These are phyloP conservation scores for Ganoderma boninense DNA, from an alignment of 1,284 basidiomycete genomes.

Conservation along the genomic window DNA sequence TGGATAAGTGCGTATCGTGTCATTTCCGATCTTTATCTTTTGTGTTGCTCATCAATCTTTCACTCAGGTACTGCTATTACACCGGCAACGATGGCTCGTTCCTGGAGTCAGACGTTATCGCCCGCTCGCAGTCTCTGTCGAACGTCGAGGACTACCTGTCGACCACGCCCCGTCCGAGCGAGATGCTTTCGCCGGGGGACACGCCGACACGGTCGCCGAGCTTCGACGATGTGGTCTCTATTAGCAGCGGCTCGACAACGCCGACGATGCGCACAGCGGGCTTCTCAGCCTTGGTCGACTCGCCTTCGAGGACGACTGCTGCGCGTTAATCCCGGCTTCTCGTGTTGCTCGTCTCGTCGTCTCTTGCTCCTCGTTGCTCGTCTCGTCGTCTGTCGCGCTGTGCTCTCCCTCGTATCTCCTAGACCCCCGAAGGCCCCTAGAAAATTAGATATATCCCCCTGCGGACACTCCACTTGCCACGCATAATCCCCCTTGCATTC, in stretches of 20 bases:
- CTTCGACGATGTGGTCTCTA: conserved; percentile 41
- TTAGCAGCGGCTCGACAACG: conserved; percentile 39
- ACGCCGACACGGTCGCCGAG: conserved; percentile 43
- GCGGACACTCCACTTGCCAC: conserved; percentile 12
- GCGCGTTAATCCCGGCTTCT: conserved; percentile 23
- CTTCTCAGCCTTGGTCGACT: conserved; percentile 17
- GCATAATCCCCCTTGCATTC: conserved; percentile 13
- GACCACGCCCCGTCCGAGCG: conserved; percentile 34
- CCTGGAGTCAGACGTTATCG: conserved; percentile 44
- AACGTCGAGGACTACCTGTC: conserved; percentile 60
- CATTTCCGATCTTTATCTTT: background rate
- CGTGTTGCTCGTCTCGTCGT: background rate
- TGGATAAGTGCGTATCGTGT: conserved; percentile 61
- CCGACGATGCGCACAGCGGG: conserved; percentile 36
- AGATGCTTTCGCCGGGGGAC: conserved; percentile 34
- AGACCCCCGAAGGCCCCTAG: background rate
- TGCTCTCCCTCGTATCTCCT: background rate
- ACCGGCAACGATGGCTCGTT: conserved; percentile 56
- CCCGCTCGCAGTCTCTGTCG: conserved; percentile 63
- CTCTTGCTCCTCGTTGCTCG: background rate
- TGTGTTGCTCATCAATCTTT: conserved; percentile 5
- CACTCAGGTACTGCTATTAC: conserved; percentile 77
- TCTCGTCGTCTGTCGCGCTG: background rate
- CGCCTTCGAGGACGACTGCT: conserved; percentile 26
- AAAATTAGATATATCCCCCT: conserved; percentile 13